Evolutionary conservation across 352 stramenopile species (phyloP).

Genomic region (Pythium brachiatum): DNA sequence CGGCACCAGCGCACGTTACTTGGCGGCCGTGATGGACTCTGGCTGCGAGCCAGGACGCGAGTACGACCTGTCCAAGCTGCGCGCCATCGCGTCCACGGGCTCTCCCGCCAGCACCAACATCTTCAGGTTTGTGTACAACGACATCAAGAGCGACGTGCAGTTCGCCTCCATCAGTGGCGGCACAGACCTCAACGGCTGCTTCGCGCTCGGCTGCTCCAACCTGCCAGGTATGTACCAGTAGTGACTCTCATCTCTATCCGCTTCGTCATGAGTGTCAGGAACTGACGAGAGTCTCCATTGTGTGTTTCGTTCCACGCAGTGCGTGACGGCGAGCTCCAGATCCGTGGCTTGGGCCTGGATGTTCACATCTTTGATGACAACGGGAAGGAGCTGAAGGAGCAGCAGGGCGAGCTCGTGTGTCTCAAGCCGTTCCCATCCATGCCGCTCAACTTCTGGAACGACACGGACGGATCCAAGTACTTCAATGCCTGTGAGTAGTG

Average conservation of each 20-base stretch:
- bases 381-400: constrained; percentile 39
- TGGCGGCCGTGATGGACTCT: constrained; percentile 72
- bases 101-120: constrained; percentile 77
- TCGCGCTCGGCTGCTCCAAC: constrained; percentile 70
- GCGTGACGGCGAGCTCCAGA: constrained; percentile 76
- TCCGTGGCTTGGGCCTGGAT: constrained; percentile 74
- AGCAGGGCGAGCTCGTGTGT: constrained; percentile 66
- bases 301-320: constrained; percentile 29
- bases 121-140: constrained; percentile 78
- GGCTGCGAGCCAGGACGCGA: constrained; percentile 55
- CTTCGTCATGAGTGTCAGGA: not conserved
- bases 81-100: constrained; percentile 66
- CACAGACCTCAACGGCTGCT: constrained; percentile 83
- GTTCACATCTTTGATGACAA: constrained; percentile 74
- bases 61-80: constrained; percentile 66
- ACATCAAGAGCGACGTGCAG: constrained; percentile 74
- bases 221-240: constrained; percentile 41
- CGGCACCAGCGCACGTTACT: constrained; percentile 70
- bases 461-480: constrained; percentile 74
- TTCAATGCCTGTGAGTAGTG: constrained; percentile 61
- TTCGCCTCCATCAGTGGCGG: constrained; percentile 82
- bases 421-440: constrained; percentile 84
- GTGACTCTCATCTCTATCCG: not conserved
- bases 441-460: constrained; percentile 81
- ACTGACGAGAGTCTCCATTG: not conserved